Conservation (phyloP, 768 basidiomycete genomes). For the Lactarius vividus region DNA sequence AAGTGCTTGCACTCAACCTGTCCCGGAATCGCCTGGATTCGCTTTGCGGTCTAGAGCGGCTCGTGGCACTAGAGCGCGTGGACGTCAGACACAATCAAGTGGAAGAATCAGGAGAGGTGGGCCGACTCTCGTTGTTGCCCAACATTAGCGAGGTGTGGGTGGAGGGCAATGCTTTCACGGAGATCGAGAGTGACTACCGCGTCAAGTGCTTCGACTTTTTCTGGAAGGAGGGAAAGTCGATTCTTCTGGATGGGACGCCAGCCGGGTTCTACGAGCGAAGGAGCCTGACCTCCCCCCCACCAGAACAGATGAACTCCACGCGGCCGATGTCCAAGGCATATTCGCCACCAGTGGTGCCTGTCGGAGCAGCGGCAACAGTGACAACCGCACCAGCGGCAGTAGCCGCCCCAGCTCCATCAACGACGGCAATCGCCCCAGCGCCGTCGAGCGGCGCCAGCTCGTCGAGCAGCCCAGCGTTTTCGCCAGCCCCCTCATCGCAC, state of each 20-base stretch:
- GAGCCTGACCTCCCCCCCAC: slow-evolving; percentile 47
- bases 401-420: neutral
- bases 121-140: slow-evolving; percentile 75
- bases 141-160: slow-evolving; percentile 80
- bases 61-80: slow-evolving; percentile 76
- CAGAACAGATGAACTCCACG: slow-evolving; percentile 52
- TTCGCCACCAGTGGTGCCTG: slow-evolving; percentile 61
- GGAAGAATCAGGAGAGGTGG: slow-evolving; percentile 81
- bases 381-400: neutral
- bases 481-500: slow-evolving; percentile 42
- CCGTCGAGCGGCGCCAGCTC: slow-evolving; percentile 22
- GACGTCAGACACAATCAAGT: slow-evolving; percentile 80
- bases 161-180: slow-evolving; percentile 78
- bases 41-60: slow-evolving; percentile 92
- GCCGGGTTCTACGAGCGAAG: slow-evolving; percentile 73
- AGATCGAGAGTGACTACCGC: slow-evolving; percentile 68
- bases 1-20: slow-evolving; percentile 75
- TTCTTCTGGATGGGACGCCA: slow-evolving; percentile 70
- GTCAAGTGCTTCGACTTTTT: slow-evolving; percentile 81
- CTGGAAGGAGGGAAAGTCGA: slow-evolving; percentile 74
- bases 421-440: neutral
- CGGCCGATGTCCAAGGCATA: slow-evolving; percentile 48
- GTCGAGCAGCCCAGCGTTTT: slow-evolving; percentile 32
- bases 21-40: slow-evolving; percentile 87
- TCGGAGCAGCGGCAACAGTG: slow-evolving; percentile 38